Base-by-base conservation (phyloP, 352 stramenopile species). In the Hyphochytrium catenoides region DNA sequence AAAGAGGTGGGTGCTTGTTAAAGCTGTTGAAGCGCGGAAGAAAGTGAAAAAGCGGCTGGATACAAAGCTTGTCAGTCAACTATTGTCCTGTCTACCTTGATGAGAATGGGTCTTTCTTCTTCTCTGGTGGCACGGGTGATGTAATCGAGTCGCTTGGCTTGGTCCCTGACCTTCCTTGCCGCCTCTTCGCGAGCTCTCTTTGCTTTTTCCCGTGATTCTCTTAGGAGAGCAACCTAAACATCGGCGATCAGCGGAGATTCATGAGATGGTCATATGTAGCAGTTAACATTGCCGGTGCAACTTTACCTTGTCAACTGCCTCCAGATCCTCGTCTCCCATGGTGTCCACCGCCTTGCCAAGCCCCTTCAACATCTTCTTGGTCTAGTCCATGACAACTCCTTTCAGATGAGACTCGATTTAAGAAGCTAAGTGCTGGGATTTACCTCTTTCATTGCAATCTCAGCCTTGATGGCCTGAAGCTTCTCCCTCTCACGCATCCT, bases 81-180 rank as follows among this genome's bases (percentile, higher is more conserved):
- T 40, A 84, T 77, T 21, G 90, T 77, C 39, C 66, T 35, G 9
- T 65, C 48, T 27, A 78, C 66, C 35, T 74, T 55, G 44, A 91
- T 72, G 48, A 94, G 59, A 36, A 91, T 68, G 19, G 76, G 75
- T 41, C 90, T 58, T 45, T 95, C 84, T 43, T 93, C 85, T 40
- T 95, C 89, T 36, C 86, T 75, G n/a, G 91, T 83, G 11, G 89
- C 86, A 46, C 86, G 75, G 17, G 91, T 78, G 39, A 94, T 74
- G 56, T 95, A 95, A 57, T 97, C 85, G 5, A 97, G 57, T 16
- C 76, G 66, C 39, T 88, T 86, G 1, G 79, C 81, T 34, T 69
- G 71, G 44, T 94, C 81, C 19, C 66, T 69, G 5, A 93, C 53
- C 54, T 93, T 93, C 28, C 79, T 62, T 54, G 94, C 84, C 0